Conservation (phyloP, 1,284 basidiomycete genomes). For the Trichosporon ovoides region DNA sequence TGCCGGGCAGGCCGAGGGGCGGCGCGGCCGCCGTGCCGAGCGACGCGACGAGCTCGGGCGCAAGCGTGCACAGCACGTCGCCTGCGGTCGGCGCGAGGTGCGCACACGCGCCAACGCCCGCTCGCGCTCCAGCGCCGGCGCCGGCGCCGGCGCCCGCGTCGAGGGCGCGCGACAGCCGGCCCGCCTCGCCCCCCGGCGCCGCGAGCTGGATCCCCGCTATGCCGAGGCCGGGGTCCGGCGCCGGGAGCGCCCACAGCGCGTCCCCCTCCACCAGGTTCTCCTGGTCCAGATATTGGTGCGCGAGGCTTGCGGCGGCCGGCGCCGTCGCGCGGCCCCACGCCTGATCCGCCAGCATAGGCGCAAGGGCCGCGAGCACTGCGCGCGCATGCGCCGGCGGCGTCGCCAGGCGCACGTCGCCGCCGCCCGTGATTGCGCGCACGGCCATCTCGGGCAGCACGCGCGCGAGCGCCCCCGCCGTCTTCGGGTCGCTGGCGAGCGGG, state of each 20-base stretch:
- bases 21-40: conserved; percentile 11
- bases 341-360: not conserved
- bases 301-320: not conserved
- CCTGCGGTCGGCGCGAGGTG: conserved; percentile 7
- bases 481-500: not conserved
- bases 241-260: not conserved
- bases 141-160: not conserved
- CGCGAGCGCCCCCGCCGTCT: not conserved
- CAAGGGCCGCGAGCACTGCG: conserved; percentile 1
- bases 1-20: conserved; percentile 17
- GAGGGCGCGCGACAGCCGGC: conserved; percentile 7
- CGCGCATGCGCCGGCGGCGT: conserved; percentile 6
- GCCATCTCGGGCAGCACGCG: conserved; percentile 11
- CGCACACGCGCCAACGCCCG: no score
- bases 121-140: no score
- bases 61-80: conserved; percentile 13
- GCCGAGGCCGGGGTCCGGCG: not conserved
- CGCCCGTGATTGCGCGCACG: conserved; percentile 9
- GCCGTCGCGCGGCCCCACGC: not conserved
- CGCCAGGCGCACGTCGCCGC: not conserved
- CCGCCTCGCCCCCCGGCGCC: not conserved
- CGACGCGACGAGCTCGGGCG: conserved; percentile 13
- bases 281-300: not conserved
- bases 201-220: not conserved
- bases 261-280: no score